A percentile compares a stretch with the other conserved stretches of the same genome.
Evolutionary conservation across 2,329 filamentous ascomycete genomes (phyloP).

Genomic region (Arthrobotrys sphaeroides): DNA sequence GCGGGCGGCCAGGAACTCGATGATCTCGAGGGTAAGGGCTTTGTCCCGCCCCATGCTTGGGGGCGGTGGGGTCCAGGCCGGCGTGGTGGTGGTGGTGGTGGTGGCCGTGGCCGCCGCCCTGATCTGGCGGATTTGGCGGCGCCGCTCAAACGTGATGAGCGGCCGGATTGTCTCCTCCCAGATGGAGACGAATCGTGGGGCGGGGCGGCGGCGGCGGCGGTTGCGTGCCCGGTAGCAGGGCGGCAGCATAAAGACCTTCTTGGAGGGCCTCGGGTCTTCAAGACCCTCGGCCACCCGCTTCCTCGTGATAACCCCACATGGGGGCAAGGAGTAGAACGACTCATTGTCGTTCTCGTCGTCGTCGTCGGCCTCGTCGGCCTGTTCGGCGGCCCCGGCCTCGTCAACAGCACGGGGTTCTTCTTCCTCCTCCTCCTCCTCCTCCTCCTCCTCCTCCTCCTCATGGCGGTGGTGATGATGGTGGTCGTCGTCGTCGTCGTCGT

Average conservation of each 20-base stretch:
- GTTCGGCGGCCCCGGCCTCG: too few species aligned
- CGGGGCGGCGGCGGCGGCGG: not conserved
- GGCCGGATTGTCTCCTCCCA: not conserved
- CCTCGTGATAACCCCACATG: too few species aligned
- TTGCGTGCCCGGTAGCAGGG: not conserved
- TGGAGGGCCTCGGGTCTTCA: not conserved
- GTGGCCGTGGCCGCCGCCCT: not conserved
- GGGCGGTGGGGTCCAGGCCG: too few species aligned
- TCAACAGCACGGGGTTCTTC: not conserved
- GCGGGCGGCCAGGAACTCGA: not conserved
- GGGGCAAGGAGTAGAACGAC: too few species aligned
- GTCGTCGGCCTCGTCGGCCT: too few species aligned
- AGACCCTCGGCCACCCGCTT: not conserved
- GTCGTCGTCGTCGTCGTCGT: too few species aligned
- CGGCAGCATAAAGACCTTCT: not conserved
- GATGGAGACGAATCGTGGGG: not conserved
- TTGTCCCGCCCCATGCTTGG: too few species aligned
- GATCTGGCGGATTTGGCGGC: not conserved
- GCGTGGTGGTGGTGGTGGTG: not conserved
- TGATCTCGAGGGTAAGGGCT: not conserved
- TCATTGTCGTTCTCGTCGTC: too few species aligned
- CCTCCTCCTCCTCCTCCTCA: not conserved
- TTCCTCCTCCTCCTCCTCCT: not conserved
- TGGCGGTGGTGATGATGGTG: too few species aligned
- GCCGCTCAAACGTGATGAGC: not conserved